Evolutionary conservation across 768 basidiomycete species (phyloP).

Genomic region (Boletus subparvulus): DNA sequence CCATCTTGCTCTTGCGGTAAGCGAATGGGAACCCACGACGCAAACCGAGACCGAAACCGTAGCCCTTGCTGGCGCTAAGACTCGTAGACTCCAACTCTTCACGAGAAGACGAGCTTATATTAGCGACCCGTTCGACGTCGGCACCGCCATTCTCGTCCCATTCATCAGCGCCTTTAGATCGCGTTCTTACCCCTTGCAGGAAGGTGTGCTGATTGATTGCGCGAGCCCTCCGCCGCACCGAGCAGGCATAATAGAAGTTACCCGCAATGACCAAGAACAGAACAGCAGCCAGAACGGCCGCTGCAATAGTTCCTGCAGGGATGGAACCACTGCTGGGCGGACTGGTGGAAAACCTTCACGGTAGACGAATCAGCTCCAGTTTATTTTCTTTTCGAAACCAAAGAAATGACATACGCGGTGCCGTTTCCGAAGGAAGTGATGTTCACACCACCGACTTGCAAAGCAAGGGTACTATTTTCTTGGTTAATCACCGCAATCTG

Average conservation of each 20-base stretch:
- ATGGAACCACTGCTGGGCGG: conserved; percentile 26
- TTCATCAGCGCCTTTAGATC: not conserved
- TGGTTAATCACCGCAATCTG: conserved; percentile 55
- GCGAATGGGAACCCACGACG: conserved; percentile 28
- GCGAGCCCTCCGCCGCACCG: conserved; percentile 48
- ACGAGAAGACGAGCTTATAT: conserved; percentile 9
- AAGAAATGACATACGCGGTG: conserved; percentile 32
- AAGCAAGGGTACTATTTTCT: conserved; percentile 49
- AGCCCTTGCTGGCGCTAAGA: conserved; percentile 33
- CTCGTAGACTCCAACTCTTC: conserved; percentile 29
- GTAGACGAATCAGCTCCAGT: conserved; percentile 1
- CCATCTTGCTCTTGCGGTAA: conserved; percentile 24
- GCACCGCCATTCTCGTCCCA: not conserved
- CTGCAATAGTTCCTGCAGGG: conserved; percentile 62
- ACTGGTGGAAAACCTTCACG: conserved; percentile 18
- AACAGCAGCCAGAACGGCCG: conserved; percentile 56
- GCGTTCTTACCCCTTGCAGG: not conserved
- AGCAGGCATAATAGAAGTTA: conserved; percentile 43
- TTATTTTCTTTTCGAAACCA: not conserved
- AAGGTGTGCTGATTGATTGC: conserved; percentile 15
- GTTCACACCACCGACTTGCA: conserved; percentile 52
- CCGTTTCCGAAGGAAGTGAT: conserved; percentile 39
- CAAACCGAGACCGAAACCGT: conserved; percentile 35
- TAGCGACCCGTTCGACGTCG: conserved; percentile 12
- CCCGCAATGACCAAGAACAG: conserved; percentile 49